These are phyloP conservation scores for Catunica adiposa DNA, from an alignment of 2,329 filamentous ascomycete genomes.

Conservation along the genomic window DNA sequence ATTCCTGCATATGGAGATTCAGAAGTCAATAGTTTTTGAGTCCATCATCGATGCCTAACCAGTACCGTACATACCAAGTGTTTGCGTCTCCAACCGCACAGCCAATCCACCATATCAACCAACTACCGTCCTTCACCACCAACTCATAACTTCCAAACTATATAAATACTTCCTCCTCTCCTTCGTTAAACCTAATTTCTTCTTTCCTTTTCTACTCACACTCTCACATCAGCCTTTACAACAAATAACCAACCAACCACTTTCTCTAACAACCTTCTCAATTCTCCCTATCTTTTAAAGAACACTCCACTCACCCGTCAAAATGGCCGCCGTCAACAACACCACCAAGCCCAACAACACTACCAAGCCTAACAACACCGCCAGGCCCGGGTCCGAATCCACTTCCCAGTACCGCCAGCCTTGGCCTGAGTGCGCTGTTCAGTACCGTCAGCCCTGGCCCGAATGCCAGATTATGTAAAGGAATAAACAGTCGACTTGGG, in stretches of 20 bases:
- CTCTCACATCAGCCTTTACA: not conserved
- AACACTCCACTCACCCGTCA: not conserved
- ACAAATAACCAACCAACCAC: not conserved
- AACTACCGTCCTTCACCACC: not conserved
- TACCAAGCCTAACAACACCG: not conserved
- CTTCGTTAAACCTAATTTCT: not conserved
- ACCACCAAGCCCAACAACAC: not conserved
- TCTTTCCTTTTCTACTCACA: not conserved
- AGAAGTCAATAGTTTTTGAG: too few species aligned
- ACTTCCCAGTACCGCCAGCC: not conserved
- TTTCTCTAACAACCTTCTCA: too few species aligned
- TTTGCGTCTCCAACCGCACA: too few species aligned
- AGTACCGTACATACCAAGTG: too few species aligned
- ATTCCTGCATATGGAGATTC: too few species aligned
- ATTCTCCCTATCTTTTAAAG: too few species aligned
- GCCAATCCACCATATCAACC: too few species aligned
- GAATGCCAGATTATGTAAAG: slow-evolving; percentile 9
- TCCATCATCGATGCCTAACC: too few species aligned
- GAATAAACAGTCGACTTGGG: not conserved
- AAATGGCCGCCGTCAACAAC: slow-evolving; percentile 12
- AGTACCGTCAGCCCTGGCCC: not conserved
- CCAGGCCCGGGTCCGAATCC: not conserved
- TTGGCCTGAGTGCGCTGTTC: not conserved
- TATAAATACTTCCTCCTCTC: not conserved
- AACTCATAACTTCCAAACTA: not conserved